Evolutionary conservation across 768 basidiomycete genomes (phyloP), one percentile per base, ranked within the genome.

Genomic region (Pholiota molesta): DNA sequence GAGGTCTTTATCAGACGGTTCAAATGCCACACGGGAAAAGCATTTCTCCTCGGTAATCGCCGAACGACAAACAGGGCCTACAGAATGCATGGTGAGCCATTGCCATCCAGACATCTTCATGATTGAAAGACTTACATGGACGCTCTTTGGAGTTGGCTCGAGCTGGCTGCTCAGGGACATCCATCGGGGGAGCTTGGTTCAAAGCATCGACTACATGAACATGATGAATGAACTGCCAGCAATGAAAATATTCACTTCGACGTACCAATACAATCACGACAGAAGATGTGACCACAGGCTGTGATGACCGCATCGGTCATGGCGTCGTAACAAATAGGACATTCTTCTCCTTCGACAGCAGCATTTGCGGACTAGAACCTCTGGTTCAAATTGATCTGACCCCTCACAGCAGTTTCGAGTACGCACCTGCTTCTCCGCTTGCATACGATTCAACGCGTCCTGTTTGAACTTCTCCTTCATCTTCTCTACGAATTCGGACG

Each of bases 301-400:
- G 88, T 89, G 42, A 91, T 70, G 19, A 86, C 75, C 16, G 86
- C 76, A 56, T 85, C 78, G 1, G 77, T 81, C 68, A 84, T 77
- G 4, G 73, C 70, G 59, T 91, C 90, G 61, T 82, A 83, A 70
- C 90, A 91, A 58, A 92, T 83, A 0, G 87, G 81, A 65, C 91
- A 92, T 59, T 88, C 86, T 45, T 86, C 85, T 10, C 80, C 78
- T 23, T 84, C 81, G 2, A 78, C 77, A 16, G 78, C 77, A 8
- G 81, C 80, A 63, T 84, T 78, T 0, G 65, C 65, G 17, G 82
- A 83, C 84, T 88, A 63, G 6, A 47, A 21, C 53, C 11, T 13
- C 52, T 9, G 26, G 53, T 11, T 37, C 8, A 51, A 16, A 51
- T 13, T 16, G 19, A 16, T 19, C 6, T 16, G 13, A 44, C 6